Percentiles rank a stretch among this genome's conserved stretches.
These are phyloP conservation scores for Tylopilus balloui DNA, from an alignment of 768 basidiomycete species.

Conservation along the genomic window DNA sequence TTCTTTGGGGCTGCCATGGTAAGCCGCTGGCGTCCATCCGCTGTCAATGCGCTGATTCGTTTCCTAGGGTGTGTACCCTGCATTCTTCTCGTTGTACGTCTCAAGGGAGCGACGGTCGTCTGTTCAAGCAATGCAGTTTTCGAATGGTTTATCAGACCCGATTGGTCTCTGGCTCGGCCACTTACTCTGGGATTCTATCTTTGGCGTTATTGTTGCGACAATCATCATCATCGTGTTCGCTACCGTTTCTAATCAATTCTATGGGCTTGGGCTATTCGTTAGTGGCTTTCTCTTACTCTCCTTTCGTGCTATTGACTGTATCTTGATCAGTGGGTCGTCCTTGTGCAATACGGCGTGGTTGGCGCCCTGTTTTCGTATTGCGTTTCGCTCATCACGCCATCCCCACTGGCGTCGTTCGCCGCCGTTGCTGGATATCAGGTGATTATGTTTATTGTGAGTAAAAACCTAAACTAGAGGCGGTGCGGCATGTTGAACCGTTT, in stretches of 20 bases:
- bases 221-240: constrained; percentile 62
- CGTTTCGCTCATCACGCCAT: constrained; percentile 53
- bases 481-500: neutral
- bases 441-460: constrained; percentile 63
- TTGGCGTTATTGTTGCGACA: constrained; percentile 55
- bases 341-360: constrained; percentile 67
- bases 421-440: constrained; percentile 69
- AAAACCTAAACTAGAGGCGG: neutral
- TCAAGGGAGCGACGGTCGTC: constrained; percentile 61
- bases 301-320: neutral
- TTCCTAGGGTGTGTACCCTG: constrained; percentile 66
- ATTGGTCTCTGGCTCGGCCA: constrained; percentile 77
- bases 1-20: constrained; percentile 77
- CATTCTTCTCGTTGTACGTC: constrained; percentile 77
- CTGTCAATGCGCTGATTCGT: neutral
- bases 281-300: constrained; percentile 28
- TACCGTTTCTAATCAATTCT: constrained; percentile 54
- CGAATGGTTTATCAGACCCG: constrained; percentile 68
- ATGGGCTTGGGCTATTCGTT: constrained; percentile 59
- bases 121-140: constrained; percentile 80
- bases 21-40: constrained; percentile 4
- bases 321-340: constrained; percentile 55
- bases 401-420: constrained; percentile 72
- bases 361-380: constrained; percentile 68
- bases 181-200: constrained; percentile 65